These are phyloP conservation scores for Bruguiera parviflora DNA, from an alignment of 345 rosid genomes.

Conservation along the genomic window DNA sequence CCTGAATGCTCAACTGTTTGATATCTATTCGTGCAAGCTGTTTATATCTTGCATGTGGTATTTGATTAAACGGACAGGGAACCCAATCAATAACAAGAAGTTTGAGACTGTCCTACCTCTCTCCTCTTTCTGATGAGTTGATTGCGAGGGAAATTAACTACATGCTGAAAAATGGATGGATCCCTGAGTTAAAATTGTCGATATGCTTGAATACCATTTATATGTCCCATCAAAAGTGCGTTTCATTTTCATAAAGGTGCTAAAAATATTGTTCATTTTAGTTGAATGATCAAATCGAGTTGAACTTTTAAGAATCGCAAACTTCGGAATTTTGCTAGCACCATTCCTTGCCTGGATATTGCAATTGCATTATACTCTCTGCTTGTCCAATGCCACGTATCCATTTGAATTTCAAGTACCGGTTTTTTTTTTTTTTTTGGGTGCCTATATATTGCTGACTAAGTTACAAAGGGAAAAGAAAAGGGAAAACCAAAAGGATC, in stretches of 20 bases:
- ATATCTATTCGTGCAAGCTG: not conserved
- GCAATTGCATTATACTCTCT: no score
- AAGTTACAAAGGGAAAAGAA: no score
- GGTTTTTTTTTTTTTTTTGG: no score
- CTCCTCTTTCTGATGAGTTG: slow-evolving; percentile 43
- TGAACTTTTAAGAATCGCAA: no score
- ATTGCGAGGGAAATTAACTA: slow-evolving; percentile 55
- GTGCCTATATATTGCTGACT: no score
- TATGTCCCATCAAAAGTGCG: no score
- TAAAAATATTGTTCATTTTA: not conserved
- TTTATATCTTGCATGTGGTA: not conserved
- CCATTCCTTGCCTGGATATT: no score
- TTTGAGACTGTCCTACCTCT: slow-evolving; percentile 55
- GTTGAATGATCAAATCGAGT: no score
- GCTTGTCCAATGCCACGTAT: no score
- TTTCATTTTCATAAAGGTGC: not conserved
- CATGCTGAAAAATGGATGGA: slow-evolving; percentile 61
- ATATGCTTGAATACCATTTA: not conserved
- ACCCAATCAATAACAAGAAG: slow-evolving; percentile 57
- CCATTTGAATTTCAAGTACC: no score
- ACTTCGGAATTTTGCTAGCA: no score
- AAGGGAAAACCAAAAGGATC: no score
- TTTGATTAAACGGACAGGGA: slow-evolving; percentile 49
- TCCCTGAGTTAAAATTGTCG: slow-evolving; percentile 47
- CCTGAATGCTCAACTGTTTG: not conserved